Percentiles rank a stretch among this genome's conserved stretches.
Evolutionary conservation across 2,329 filamentous ascomycete genomes (phyloP).

Genomic region (Colletotrichum sp.): DNA sequence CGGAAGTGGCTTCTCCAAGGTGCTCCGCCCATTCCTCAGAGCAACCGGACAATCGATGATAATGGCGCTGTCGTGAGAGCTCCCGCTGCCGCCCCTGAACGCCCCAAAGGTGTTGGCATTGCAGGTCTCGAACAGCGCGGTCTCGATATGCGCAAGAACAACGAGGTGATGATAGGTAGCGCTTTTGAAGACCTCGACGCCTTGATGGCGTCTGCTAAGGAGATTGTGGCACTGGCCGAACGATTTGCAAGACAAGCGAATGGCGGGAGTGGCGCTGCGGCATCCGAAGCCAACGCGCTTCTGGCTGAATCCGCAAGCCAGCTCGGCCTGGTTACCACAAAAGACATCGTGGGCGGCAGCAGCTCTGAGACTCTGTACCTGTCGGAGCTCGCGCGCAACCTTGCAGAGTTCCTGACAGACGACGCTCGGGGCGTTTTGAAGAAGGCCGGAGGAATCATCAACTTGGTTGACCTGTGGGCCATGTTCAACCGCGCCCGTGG

Average conservation of each 20-base stretch:
- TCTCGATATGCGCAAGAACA: slow-evolving; percentile 85
- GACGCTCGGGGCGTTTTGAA: slow-evolving; percentile 79
- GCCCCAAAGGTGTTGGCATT: slow-evolving; percentile 78
- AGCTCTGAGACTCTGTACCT: slow-evolving; percentile 84
- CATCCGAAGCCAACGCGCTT: slow-evolving; percentile 73
- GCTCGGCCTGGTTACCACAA: slow-evolving; percentile 89
- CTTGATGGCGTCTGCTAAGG: slow-evolving; percentile 95
- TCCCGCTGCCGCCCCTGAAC: slow-evolving; percentile 22
- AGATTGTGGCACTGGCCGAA: slow-evolving; percentile 92
- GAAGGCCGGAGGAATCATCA: slow-evolving; percentile 86
- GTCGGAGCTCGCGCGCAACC: slow-evolving; percentile 81
- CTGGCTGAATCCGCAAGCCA: slow-evolving; percentile 84
- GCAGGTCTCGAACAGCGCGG: slow-evolving; percentile 89
- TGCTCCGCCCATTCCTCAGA: slow-evolving; percentile 84
- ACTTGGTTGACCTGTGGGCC: slow-evolving; percentile 89
- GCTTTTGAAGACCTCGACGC: slow-evolving; percentile 97
- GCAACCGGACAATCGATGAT: slow-evolving; percentile 43
- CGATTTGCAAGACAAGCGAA: slow-evolving; percentile 76
- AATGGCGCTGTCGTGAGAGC: slow-evolving; percentile 34
- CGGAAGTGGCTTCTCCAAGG: slow-evolving; percentile 94
- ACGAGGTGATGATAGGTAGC: slow-evolving; percentile 88
- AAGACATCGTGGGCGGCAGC: slow-evolving; percentile 83
- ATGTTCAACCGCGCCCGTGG: slow-evolving; percentile 93
- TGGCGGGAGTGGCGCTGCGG: slow-evolving; percentile 61
- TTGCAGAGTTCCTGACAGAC: slow-evolving; percentile 89